Evolutionary conservation across 805 yeast species (phyloP).

Genomic region (Kregervanrija fluxuum): DNA sequence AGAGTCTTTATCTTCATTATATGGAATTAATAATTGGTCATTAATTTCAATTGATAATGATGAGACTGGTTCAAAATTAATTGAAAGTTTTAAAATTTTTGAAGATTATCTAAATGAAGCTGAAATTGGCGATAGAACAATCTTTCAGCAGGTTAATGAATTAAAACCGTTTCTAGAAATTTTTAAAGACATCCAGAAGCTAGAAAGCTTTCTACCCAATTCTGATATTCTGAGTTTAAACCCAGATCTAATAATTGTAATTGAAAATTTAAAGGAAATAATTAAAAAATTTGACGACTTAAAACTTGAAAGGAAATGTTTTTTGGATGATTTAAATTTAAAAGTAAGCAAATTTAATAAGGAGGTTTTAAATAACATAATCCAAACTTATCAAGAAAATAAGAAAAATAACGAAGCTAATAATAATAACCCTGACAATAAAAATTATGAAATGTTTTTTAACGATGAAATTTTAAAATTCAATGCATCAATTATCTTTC

Average conservation of each 20-base stretch:
- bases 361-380: conserved; percentile 31
- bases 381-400: conserved; percentile 8
- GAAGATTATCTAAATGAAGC: conserved; percentile 50
- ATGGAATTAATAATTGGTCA: conserved; percentile 51
- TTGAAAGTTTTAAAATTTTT: conserved; percentile 36
- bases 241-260: conserved; percentile 24
- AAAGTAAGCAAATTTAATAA: conserved; percentile 42
- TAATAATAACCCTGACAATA: conserved; percentile 17
- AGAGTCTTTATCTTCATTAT: conserved; percentile 37
- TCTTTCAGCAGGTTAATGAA: conserved; percentile 39
- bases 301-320: conserved; percentile 31
- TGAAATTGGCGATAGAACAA: conserved; percentile 48
- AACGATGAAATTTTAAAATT: conserved; percentile 40
- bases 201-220: conserved; percentile 33
- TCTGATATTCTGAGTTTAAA: conserved; percentile 30
- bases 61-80: conserved; percentile 27
- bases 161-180: conserved; percentile 40
- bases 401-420: conserved; percentile 32
- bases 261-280: conserved; percentile 30
- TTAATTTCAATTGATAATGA: conserved; percentile 41
- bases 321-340: conserved; percentile 35
- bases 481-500: conserved; percentile 39
- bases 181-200: conserved; percentile 24
- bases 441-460: conserved; percentile 32
- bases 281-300: conserved; percentile 26